Evolutionary conservation across 352 stramenopile genomes (phyloP).

Genomic region (Chrysophaeum taylorii): DNA sequence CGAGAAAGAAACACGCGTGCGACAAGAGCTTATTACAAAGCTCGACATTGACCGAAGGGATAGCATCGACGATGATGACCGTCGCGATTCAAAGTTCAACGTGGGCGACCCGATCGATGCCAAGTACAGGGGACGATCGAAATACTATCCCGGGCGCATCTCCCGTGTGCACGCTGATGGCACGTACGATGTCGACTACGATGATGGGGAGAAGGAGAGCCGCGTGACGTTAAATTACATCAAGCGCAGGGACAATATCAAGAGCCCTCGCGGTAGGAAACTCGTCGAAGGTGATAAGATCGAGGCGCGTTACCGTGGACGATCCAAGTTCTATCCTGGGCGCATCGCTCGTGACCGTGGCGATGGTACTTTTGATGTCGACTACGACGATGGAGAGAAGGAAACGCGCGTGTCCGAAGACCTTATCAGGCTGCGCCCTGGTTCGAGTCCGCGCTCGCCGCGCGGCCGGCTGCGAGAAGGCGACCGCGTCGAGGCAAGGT

Average conservation of each 20-base stretch:
- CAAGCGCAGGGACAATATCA: too few species aligned
- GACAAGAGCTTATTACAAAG: conserved; percentile 24
- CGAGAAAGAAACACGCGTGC: conserved; percentile 33
- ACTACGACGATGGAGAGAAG: conserved; percentile 54
- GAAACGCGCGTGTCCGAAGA: conserved; percentile 23
- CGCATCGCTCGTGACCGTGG: conserved; percentile 37
- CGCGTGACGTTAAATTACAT: conserved; percentile 23
- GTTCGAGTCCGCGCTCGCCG: background rate
- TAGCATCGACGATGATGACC: conserved; percentile 61
- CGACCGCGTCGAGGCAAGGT: too few species aligned
- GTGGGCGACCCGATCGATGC: conserved; percentile 42
- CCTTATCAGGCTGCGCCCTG: conserved; percentile 26
- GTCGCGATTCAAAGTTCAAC: conserved; percentile 24
- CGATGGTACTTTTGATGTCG: conserved; percentile 54
- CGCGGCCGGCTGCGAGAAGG: too few species aligned
- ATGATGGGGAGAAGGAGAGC: conserved; percentile 46
- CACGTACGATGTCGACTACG: conserved; percentile 48
- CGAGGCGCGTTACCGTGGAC: conserved; percentile 22
- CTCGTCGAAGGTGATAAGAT: conserved; percentile 17
- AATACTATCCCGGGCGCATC: conserved; percentile 54
- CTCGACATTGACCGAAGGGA: conserved; percentile 43
- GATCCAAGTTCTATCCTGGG: conserved; percentile 40
- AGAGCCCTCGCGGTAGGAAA: background rate
- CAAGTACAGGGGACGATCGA: conserved; percentile 42
- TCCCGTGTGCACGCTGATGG: conserved; percentile 39